Evolutionary conservation across 805 yeast species (phyloP), one percentile per base, ranked within the genome.

Genomic region (Torulaspora gathmanii): DNA sequence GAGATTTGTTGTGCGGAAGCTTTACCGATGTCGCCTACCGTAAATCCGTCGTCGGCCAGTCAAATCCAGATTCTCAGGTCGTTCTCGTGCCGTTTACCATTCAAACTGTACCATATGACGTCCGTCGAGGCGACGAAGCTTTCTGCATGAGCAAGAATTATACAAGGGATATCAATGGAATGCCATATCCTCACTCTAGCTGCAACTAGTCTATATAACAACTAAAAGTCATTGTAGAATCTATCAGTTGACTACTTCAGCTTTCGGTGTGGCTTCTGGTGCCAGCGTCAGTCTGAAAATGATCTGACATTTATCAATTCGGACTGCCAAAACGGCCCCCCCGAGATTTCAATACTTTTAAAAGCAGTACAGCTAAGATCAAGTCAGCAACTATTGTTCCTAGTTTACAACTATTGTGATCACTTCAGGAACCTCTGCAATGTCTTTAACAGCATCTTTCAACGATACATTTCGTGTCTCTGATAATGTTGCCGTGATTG

Each of bases 401-500:
- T 22, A 10, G 25, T 3, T 6, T 7, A 10, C 25, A 22, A 22
- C 8, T 10, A 22, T 6, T 22, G 25, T 4, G 8, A 22, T 22
- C 25, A 10, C 8, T 10, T 22, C 25, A 22, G 25, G 6, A 2
- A 22, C n/a, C 10, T 19, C 17, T 16, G n/a, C 35, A 5, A 42
- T 43, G 46, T 43, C 46, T n/a, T 20, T 43, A 26, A 65, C 70
- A 58, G 57, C 71, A 15, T 69, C 75, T 2, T 69, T 73, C 50
- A 67, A 58, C 33, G 62, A 64, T 8, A 63, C 72, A 1, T 62
- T 72, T 45, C 47, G 47, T 13, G 61, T 69, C 1, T 61, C 72
- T 1, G 70, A 69, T 31, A 59, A 63, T 25, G 60, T 68, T 13
- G 79, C 80, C 6, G 54, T 79, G 20, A 56, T 70, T 25, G 59